These are phyloP conservation scores for Podospora pseudopauciseta DNA, from an alignment of 495 filamentous ascomycete species.

Conservation along the genomic window DNA sequence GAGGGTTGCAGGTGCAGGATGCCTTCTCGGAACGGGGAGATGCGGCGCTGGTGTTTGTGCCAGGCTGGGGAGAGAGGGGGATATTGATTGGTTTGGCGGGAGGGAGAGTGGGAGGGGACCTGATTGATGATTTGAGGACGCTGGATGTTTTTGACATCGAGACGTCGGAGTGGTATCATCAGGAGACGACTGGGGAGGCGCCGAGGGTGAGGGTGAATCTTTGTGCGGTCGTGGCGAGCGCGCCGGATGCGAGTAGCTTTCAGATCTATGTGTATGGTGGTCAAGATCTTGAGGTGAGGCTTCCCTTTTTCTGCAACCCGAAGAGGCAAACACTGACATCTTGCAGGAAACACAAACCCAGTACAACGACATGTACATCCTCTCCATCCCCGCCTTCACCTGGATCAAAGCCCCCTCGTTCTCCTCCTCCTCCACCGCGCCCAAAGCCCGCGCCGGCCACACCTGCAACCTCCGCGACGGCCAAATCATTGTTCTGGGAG, in stretches of 20 bases:
- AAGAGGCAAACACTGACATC: conserved; percentile 4
- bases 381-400: conserved; percentile 69
- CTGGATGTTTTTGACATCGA: conserved; percentile 77
- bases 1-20: conserved; percentile 58
- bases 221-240: conserved; percentile 67
- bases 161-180: conserved; percentile 73
- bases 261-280: conserved; percentile 76
- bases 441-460: conserved; percentile 55
- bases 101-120: conserved; percentile 56
- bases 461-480: conserved; percentile 64
- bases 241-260: conserved; percentile 65
- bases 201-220: conserved; percentile 69
- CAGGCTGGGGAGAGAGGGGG: conserved; percentile 65
- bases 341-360: conserved; percentile 46
- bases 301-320: neutral
- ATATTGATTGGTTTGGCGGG: conserved; percentile 68
- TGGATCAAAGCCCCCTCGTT: conserved; percentile 62
- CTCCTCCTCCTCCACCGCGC: conserved; percentile 53
- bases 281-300: conserved; percentile 57
- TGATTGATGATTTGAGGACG: conserved; percentile 62
- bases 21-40: conserved; percentile 70
- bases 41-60: conserved; percentile 65
- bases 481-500: conserved; percentile 70
- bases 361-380: conserved; percentile 73
- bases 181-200: conserved; percentile 58